A percentile compares a stretch with the other conserved stretches of the same genome.
Conservation (phyloP, 345 rosid species). For the Noccaea caerulescens region DNA sequence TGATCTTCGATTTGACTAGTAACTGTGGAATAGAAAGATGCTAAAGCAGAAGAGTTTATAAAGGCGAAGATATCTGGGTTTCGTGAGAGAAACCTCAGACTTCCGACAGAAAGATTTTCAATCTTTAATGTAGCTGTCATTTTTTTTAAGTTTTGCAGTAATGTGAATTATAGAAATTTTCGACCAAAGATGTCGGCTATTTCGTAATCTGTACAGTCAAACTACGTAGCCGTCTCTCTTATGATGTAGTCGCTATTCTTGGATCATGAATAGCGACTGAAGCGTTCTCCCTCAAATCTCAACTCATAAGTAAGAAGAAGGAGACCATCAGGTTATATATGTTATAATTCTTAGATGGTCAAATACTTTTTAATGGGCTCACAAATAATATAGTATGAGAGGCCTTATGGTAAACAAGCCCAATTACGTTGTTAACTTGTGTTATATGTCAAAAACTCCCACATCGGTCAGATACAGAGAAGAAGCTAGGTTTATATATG, state of each 20-base stretch:
- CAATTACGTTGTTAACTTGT: not conserved
- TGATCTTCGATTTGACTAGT: slow-evolving; percentile 25
- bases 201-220: too few relatives aligned
- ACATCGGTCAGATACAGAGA: not conserved
- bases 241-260: too few relatives aligned
- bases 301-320: too few relatives aligned
- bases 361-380: not conserved
- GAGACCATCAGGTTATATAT: too few relatives aligned
- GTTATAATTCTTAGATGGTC: not conserved
- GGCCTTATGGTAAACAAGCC: not conserved
- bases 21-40: slow-evolving; percentile 24
- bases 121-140: slow-evolving; percentile 21
- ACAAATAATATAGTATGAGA: not conserved
- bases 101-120: not conserved
- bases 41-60: not conserved
- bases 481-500: not conserved
- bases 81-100: slow-evolving; percentile 27
- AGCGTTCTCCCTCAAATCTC: too few relatives aligned
- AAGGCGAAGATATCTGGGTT: slow-evolving; percentile 1
- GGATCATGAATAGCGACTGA: too few relatives aligned
- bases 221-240: too few relatives aligned
- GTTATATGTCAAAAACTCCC: not conserved
- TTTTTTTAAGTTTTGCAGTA: too few relatives aligned
- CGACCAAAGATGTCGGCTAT: too few relatives aligned
- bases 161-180: not conserved